phyloP scores from a whole-genome alignment of 1,284 basidiomycete genomes.

The Porodaedalea pini region DNA sequence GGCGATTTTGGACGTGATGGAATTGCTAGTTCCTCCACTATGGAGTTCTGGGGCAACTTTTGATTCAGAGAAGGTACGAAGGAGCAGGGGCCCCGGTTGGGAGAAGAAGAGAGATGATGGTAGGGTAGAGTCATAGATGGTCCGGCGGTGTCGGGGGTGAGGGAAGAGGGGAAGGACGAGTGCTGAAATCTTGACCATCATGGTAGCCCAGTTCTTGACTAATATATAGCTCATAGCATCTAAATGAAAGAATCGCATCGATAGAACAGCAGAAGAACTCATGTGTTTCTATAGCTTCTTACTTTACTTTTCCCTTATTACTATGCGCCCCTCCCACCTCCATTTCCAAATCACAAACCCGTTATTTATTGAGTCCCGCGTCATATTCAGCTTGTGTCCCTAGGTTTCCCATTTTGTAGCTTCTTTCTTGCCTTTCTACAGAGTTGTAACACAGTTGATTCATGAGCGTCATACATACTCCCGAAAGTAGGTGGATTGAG shows the following conservation, averaged over 20 bases:
- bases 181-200: neutral
- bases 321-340: neutral
- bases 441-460: no score
- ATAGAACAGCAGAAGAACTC: neutral
- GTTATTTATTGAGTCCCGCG: no score
- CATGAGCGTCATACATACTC: no score
- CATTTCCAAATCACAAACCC: no score
- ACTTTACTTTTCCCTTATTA: neutral
- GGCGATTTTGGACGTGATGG: constrained; percentile 78
- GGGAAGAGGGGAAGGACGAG: neutral
- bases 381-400: no score
- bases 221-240: neutral
- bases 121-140: no score
- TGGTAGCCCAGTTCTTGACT: neutral
- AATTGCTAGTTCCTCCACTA: constrained; percentile 55
- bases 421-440: no score
- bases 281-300: constrained; percentile 3
- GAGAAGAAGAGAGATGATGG: no score
- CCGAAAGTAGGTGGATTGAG: no score
- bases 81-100: no score
- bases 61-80: constrained; percentile 18
- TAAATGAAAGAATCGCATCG: neutral
- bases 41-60: constrained; percentile 40
- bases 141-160: no score
- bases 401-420: no score